Conservation (phyloP, 2,329 filamentous ascomycete genomes). For the Paracoccidioides lutzii region DNA sequence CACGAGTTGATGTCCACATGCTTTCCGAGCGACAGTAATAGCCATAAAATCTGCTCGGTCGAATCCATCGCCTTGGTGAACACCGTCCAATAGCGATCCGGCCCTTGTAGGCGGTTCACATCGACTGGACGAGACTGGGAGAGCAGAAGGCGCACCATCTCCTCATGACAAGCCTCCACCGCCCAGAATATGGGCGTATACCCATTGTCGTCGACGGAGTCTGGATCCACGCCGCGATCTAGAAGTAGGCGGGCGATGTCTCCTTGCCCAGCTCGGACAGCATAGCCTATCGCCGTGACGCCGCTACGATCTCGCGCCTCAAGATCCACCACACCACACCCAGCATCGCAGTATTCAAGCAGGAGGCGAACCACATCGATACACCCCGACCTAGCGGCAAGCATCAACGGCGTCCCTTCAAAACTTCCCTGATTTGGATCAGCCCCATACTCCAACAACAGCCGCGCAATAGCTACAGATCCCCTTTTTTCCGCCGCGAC, state of each 20-base stretch:
- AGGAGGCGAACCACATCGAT: not conserved
- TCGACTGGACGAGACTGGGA: not conserved
- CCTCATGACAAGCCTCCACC: not conserved
- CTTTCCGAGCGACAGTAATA: not conserved
- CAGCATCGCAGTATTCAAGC: not conserved
- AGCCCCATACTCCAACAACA: not conserved
- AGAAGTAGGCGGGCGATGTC: conserved; percentile 5
- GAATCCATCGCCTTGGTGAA: not conserved
- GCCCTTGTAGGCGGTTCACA: not conserved
- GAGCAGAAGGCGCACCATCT: not conserved
- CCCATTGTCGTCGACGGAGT: not conserved
- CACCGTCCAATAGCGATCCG: not conserved
- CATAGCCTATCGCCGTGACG: conserved; percentile 4
- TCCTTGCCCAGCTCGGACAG: conserved; percentile 1
- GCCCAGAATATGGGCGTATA: not conserved
- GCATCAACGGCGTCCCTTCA: not conserved
- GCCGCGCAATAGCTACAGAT: not conserved
- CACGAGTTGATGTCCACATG: not conserved
- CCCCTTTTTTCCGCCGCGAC: not conserved
- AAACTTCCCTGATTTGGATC: not conserved
- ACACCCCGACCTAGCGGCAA: not conserved
- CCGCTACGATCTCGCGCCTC: not conserved
- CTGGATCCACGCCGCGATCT: not conserved
- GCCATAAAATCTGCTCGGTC: not conserved
- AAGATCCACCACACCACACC: not conserved